Percentiles rank a stretch among this genome's conserved stretches.
Conservation (phyloP, 495 filamentous ascomycete species). For the Aspergillus haitiensis region DNA sequence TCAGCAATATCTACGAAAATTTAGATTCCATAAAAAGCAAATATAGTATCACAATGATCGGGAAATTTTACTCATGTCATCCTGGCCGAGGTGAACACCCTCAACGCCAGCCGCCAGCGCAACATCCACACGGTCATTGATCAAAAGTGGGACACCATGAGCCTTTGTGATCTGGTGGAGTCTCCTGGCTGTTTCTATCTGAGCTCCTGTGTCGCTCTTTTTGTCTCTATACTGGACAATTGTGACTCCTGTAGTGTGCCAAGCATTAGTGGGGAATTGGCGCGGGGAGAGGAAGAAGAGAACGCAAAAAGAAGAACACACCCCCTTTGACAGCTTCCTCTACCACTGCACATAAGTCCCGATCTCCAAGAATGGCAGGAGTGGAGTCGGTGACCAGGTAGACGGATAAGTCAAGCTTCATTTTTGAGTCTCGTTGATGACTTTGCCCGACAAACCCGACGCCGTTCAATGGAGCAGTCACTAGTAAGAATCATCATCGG, state of each 20-base stretch:
- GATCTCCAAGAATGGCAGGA: slow-evolving; percentile 67
- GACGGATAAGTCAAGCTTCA: slow-evolving; percentile 59
- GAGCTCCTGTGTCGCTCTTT: slow-evolving; percentile 68
- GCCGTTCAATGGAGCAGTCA: too few species aligned
- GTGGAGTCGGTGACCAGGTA: slow-evolving; percentile 96
- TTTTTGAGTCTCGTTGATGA: slow-evolving; percentile 15
- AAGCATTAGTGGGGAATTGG: slow-evolving; percentile 20
- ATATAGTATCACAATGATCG: slow-evolving; percentile 1
- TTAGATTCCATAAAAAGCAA: slow-evolving; percentile 4
- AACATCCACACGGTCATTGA: slow-evolving; percentile 96
- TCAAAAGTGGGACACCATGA: slow-evolving; percentile 77
- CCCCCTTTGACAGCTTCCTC: slow-evolving; percentile 74
- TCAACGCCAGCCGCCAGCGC: slow-evolving; percentile 82
- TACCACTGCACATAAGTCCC: slow-evolving; percentile 72
- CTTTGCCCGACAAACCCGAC: too few species aligned
- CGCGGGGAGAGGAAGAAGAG: slow-evolving; percentile 5
- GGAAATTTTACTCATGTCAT: slow-evolving; percentile 72
- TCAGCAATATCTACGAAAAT: slow-evolving; percentile 53
- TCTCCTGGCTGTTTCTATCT: slow-evolving; percentile 67
- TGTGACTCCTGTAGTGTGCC: slow-evolving; percentile 59
- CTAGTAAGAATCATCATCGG: too few species aligned
- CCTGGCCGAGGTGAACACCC: slow-evolving; percentile 91
- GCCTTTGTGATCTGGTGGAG: slow-evolving; percentile 67
- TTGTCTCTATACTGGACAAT: slow-evolving; percentile 93
- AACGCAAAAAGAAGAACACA: slow-evolving; percentile 23